phyloP scores from a whole-genome alignment of 2,329 filamentous ascomycete species.

The Aurifilum marmelostoma region DNA sequence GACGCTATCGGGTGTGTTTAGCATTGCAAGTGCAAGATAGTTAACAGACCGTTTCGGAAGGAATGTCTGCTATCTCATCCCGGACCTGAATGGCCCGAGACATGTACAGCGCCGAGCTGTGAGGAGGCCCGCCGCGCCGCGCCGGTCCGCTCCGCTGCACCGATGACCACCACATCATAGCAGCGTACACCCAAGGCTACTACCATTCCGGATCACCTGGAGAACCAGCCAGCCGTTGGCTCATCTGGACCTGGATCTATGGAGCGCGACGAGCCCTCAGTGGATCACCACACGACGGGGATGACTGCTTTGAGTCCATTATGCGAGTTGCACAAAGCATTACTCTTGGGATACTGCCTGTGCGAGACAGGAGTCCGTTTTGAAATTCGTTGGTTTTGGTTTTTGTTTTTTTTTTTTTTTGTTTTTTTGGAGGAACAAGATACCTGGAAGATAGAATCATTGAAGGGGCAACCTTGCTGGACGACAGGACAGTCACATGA shows the following conservation, averaged over 20 bases:
- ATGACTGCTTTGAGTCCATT: neutral
- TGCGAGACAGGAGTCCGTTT: neutral
- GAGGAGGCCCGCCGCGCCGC: constrained; percentile 5
- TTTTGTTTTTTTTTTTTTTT: neutral
- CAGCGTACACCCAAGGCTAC: neutral
- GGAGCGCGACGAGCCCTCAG: neutral
- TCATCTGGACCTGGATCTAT: neutral
- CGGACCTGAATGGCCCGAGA: constrained; percentile 9
- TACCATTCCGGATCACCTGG: neutral
- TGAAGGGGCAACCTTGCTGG: constrained; percentile 9
- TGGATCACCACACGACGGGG: neutral
- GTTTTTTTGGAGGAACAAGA: neutral
- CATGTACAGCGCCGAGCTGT: constrained; percentile 19
- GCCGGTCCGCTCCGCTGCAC: constrained; percentile 8
- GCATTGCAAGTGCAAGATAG: constrained; percentile 24
- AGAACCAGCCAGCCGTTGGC: neutral
- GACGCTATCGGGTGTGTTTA: neutral
- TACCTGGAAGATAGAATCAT: neutral
- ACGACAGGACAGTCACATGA: constrained; percentile 7
- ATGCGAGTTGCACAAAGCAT: neutral
- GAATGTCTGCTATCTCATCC: constrained; percentile 1
- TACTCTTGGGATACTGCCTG: neutral
- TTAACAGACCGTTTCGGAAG: neutral
- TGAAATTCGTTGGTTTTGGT: neutral
- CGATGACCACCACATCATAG: neutral